phyloP scores from a whole-genome alignment of 257 asterid species.

The Solanum paucissectum region DNA sequence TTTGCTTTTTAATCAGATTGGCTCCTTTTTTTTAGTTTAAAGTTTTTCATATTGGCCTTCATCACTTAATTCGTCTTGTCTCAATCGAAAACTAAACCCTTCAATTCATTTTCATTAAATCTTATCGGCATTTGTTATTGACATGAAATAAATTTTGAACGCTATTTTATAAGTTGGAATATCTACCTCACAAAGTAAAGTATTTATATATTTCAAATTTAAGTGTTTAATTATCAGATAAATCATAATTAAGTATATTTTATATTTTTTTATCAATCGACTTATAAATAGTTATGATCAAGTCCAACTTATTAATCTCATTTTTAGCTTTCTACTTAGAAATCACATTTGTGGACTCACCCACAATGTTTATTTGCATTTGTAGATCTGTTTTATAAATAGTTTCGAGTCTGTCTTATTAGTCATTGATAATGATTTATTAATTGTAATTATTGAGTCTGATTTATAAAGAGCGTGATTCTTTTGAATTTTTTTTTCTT shows the following conservation, averaged over 20 bases:
- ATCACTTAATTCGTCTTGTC: no score
- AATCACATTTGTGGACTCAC: neutral
- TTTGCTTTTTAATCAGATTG: neutral
- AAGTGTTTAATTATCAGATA: no score
- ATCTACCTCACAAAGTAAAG: no score
- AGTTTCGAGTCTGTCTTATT: neutral
- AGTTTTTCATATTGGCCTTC: neutral
- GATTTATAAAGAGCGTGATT: no score
- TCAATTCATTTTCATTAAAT: rapidly evolving
- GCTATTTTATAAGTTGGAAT: no score
- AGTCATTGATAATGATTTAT: no score
- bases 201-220: no score
- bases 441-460: no score
- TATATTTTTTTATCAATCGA: neutral
- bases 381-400: neutral
- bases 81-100: neutral
- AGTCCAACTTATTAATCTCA: neutral
- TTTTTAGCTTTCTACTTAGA: neutral
- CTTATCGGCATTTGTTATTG: rapidly evolving
- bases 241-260: no score
- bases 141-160: neutral
- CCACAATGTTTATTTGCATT: neutral
- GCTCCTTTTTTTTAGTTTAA: neutral
- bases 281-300: neutral
- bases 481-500: neutral